Evolutionary conservation across 495 filamentous ascomycete species (phyloP).

Genomic region (Penicillium tannophilum): DNA sequence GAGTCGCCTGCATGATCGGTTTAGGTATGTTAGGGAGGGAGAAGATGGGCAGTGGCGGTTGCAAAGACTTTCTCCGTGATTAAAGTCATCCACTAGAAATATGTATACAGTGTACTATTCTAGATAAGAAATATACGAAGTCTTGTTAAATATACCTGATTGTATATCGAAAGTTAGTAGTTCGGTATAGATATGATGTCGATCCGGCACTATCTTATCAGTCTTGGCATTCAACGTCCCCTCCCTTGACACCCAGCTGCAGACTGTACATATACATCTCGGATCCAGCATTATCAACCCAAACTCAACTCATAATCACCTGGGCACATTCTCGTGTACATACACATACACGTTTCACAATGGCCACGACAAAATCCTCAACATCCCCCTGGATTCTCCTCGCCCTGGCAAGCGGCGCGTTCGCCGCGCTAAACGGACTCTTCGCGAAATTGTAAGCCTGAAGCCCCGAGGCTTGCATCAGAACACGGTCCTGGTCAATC

Average conservation of each 20-base stretch:
- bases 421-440: conserved; percentile 90
- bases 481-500: no score
- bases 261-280: neutral
- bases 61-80: conserved; percentile 45
- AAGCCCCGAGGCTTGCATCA: neutral
- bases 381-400: conserved; percentile 71
- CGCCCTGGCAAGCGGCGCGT: conserved; percentile 82
- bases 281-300: neutral
- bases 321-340: neutral
- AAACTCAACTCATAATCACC: neutral
- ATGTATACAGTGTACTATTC: neutral
- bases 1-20: conserved; percentile 90
- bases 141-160: neutral
- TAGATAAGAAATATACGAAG: neutral
- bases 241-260: neutral
- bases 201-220: conserved; percentile 14
- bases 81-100: neutral
- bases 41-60: conserved; percentile 51
- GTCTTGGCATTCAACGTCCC: conserved; percentile 18
- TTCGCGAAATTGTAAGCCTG: conserved; percentile 87
- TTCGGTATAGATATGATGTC: neutral
- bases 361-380: conserved; percentile 17
- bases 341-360: conserved; percentile 5
- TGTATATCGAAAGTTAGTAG: neutral
- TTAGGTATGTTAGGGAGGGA: conserved; percentile 67